Conservation (phyloP, 1,284 basidiomycete species). For the Wolfiporia cocos region DNA sequence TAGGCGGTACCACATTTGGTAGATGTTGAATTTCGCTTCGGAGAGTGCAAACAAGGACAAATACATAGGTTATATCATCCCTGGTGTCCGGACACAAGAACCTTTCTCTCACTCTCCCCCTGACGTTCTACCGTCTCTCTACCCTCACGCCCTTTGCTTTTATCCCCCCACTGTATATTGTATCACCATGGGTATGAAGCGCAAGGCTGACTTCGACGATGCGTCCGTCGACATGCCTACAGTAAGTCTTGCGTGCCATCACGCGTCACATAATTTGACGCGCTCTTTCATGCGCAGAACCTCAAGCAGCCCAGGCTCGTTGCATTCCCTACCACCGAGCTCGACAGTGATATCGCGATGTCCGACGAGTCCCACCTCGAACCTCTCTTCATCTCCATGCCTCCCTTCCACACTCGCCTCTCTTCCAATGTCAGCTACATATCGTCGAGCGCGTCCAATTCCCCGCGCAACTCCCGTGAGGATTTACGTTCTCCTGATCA, state of each 20-base stretch:
- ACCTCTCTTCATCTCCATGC: constrained; percentile 41
- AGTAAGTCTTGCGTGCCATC: constrained; percentile 25
- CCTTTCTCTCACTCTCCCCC: constrained; percentile 16
- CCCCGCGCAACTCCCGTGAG: constrained; percentile 35
- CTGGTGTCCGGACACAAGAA: constrained; percentile 5
- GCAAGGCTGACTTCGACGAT: constrained; percentile 60
- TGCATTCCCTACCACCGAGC: constrained; percentile 57
- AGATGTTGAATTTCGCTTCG: too few species aligned
- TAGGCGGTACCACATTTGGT: too few species aligned
- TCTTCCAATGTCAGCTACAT: constrained; percentile 58
- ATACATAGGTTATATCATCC: constrained; percentile 22
- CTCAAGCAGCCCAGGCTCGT: constrained; percentile 67
- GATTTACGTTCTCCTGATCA: constrained; percentile 10
- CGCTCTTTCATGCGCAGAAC: constrained; percentile 29
- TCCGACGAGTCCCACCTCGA: constrained; percentile 51
- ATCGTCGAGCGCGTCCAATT: constrained; percentile 39
- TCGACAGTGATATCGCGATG: constrained; percentile 65
- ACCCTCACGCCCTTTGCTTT: constrained; percentile 11
- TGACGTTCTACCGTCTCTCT: constrained; percentile 14
- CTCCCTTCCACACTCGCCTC: constrained; percentile 56
- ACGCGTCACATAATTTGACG: constrained; percentile 17
- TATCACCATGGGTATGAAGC: constrained; percentile 58
- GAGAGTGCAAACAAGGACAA: constrained; percentile 20
- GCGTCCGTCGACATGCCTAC: constrained; percentile 40
- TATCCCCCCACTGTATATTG: constrained; percentile 4